These are phyloP conservation scores for Ochetophila trinervis DNA, from an alignment of 306 rosid genomes.

Conservation along the genomic window DNA sequence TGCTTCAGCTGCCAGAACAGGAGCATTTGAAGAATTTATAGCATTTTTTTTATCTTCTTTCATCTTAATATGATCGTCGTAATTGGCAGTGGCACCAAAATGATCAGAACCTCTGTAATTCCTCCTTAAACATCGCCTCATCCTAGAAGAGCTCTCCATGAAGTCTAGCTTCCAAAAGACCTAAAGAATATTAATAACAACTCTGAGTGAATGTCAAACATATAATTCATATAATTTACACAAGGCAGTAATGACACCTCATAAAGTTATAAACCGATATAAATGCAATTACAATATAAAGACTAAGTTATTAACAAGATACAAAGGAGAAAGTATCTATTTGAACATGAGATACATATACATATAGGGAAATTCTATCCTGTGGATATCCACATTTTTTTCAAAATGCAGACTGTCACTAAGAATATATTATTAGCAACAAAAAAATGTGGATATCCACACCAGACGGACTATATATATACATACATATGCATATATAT, in stretches of 20 bases:
- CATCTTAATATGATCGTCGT: conserved; percentile 49
- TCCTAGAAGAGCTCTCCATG: conserved; percentile 90
- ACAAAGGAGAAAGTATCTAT: not conserved
- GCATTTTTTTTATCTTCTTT: conserved; percentile 41
- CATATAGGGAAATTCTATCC: too few species aligned
- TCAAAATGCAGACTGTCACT: too few species aligned
- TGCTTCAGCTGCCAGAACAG: conserved; percentile 73
- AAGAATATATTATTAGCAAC: too few species aligned
- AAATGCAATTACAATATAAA: conserved; percentile 6
- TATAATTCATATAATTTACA: conserved; percentile 17
- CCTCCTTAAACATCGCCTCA: conserved; percentile 81
- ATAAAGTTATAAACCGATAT: conserved; percentile 20
- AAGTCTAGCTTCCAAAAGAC: conserved; percentile 95
- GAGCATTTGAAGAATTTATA: conserved; percentile 53
- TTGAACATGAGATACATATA: not conserved
- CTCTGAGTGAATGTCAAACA: not conserved
- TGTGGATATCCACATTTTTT: too few species aligned
- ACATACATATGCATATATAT: too few species aligned
- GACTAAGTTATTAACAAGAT: not conserved
- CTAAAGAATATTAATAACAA: conserved; percentile 32
- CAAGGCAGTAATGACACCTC: conserved; percentile 19
- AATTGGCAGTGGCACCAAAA: conserved; percentile 83
- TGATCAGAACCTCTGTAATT: conserved; percentile 87
- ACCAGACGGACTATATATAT: too few species aligned
- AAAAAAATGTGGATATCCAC: too few species aligned